Evolutionary conservation across 352 stramenopile species (phyloP), one percentile per base, ranked within the genome.

Genomic region (Saprolegnia parasitica): DNA sequence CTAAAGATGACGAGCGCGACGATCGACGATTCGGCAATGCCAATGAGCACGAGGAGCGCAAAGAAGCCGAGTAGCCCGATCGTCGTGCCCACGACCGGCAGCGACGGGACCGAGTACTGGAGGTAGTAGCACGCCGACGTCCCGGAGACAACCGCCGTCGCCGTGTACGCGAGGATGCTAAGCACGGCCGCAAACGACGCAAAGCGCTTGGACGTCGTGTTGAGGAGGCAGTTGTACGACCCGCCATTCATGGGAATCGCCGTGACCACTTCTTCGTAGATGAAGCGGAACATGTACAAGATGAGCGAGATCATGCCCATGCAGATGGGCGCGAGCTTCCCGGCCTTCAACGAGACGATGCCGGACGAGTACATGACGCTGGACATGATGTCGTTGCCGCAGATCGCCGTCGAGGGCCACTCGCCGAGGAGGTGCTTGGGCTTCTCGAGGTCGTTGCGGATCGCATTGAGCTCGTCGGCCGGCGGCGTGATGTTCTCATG

Each of bases 191-290:
- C 91, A 5, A 96, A 77, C 0, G 88, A 88, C n/a, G 91, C 91
- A 46, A 90, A 84, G 63, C 81, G 76, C 77, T 97, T 97, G 56
- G 81, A 93, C n/a, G 90, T 97, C 11, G 88, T 95, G 73, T 97
- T 97, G 18, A 97, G 78, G 35, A 97, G 73, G 20, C 96, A 81
- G 64, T 96, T 97, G 75, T 97, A 97, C 9, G 89, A 94, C 13
- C 90, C 91, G 26, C 91, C 91, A 66, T 97, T 97, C 42, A 96
- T 80, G 4, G 90, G 90, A 39, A 97, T 86, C 9, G 90, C 91
- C 18, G 81, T 95, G 56, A 97, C 93, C 0, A 86, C 91, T 68
- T 97, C 91, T 55, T 91, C 86, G 76, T 97, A 97, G 37, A 97
- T 96, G 56, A 83, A 91, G 35, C 84, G 84, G 71, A 84, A 88